These are phyloP conservation scores for Penicillium cataractarum DNA, from an alignment of 495 filamentous ascomycete species.

Conservation along the genomic window DNA sequence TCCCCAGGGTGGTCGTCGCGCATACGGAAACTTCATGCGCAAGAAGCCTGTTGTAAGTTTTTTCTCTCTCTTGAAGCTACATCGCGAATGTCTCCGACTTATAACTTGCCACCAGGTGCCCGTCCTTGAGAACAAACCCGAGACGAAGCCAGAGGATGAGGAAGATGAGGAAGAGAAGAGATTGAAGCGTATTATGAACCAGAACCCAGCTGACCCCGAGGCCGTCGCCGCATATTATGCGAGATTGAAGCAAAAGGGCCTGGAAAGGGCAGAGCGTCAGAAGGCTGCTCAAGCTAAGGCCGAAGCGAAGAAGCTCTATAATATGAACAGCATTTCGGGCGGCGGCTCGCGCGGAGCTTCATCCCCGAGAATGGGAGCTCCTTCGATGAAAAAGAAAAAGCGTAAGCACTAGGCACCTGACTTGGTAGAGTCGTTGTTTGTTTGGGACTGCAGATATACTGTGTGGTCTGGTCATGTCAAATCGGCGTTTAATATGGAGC, in stretches of 20 bases:
- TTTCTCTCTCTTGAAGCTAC: background rate
- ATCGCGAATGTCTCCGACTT: background rate
- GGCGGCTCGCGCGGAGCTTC: slow-evolving; percentile 13
- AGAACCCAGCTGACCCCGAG: slow-evolving; percentile 12
- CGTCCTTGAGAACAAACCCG: background rate
- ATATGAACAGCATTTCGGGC: slow-evolving; percentile 45
- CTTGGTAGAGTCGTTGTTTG: background rate
- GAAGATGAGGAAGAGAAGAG: slow-evolving; percentile 25
- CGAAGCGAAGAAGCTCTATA: slow-evolving; percentile 18
- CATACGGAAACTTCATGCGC: slow-evolving; percentile 45
- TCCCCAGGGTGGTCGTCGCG: slow-evolving; percentile 38
- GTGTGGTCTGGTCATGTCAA: background rate
- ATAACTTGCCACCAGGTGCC: slow-evolving; percentile 6
- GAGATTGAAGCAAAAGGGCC: slow-evolving; percentile 17
- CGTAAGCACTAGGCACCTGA: slow-evolving; percentile 29
- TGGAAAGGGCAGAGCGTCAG: background rate
- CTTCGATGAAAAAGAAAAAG: slow-evolving; percentile 43
- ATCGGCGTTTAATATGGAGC: slow-evolving; percentile 17
- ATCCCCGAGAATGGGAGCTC: background rate
- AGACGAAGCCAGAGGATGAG: slow-evolving; percentile 4
- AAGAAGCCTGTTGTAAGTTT: slow-evolving; percentile 35
- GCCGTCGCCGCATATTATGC: slow-evolving; percentile 20
- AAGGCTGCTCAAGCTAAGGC: background rate
- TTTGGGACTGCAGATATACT: slow-evolving; percentile 15
- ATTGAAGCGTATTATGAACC: background rate